A percentile compares a stretch with the other conserved stretches of the same genome.
These are phyloP conservation scores for Cylindrotheca closterium DNA, from an alignment of 108 stramenopile species.

Conservation along the genomic window DNA sequence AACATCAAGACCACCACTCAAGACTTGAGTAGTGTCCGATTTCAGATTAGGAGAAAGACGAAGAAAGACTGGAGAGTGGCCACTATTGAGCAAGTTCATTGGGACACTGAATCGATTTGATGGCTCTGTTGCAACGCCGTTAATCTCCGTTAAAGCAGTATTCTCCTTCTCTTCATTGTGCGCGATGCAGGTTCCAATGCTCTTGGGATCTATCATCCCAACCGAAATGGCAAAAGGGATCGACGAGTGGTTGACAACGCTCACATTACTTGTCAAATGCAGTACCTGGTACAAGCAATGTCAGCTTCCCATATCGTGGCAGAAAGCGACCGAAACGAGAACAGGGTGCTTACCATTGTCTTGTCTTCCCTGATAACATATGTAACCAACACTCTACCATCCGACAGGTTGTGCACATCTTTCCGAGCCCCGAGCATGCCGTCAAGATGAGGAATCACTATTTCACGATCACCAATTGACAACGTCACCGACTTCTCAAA, in stretches of 20 bases:
- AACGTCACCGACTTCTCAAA: constrained; percentile 55
- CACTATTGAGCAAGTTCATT: neutral
- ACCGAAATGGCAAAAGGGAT: constrained; percentile 56
- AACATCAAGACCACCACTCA: constrained; percentile 10
- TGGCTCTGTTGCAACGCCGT: constrained; percentile 9
- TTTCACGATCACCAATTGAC: neutral
- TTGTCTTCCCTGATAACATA: constrained; percentile 69
- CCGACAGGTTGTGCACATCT: constrained; percentile 41
- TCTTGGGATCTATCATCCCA: neutral
- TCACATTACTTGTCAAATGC: constrained; percentile 64
- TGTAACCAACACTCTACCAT: constrained; percentile 44
- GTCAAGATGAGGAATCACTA: constrained; percentile 18
- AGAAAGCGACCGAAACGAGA: no score
- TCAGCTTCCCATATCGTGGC: no score
- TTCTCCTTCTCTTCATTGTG: constrained; percentile 15
- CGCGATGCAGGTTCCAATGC: constrained; percentile 13
- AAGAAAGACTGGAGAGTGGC: constrained; percentile 3
- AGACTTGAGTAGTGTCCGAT: neutral
- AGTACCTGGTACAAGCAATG: constrained; percentile 38
- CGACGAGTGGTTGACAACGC: constrained; percentile 53
- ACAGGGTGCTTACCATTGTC: constrained; percentile 53
- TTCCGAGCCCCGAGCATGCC: constrained; percentile 40
- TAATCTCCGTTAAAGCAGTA: neutral
- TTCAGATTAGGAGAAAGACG: constrained; percentile 1
- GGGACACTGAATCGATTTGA: constrained; percentile 15